A percentile compares a stretch with the other conserved stretches of the same genome.
Evolutionary conservation across 768 basidiomycete species (phyloP).

Genomic region (Russula emetica): DNA sequence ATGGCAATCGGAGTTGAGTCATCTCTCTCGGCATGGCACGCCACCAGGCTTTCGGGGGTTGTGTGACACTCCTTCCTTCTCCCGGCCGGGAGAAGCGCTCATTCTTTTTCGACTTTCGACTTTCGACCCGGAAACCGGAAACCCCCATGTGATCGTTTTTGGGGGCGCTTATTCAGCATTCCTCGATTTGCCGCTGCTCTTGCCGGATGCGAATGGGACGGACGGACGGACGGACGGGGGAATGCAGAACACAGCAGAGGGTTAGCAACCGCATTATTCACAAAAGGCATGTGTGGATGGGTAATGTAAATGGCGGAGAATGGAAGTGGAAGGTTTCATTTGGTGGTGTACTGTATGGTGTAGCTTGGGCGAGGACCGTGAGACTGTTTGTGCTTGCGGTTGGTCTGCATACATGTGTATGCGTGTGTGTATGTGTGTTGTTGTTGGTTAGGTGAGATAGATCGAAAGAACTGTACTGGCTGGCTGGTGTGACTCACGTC

Average conservation of each 20-base stretch:
- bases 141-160: conserved; percentile 4
- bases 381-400: background rate
- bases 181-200: conserved; percentile 1
- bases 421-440: background rate
- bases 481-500: conserved; percentile 8
- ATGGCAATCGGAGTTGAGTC: conserved; percentile 2
- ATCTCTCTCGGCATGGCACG: conserved; percentile 4
- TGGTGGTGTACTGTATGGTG: no score
- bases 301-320: conserved; percentile 3
- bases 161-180: conserved; percentile 3
- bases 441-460: conserved; percentile 8
- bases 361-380: background rate
- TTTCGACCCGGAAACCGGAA: background rate
- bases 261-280: background rate
- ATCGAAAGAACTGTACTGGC: no score
- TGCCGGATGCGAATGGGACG: background rate
- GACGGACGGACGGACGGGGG: no score
- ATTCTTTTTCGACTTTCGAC: background rate
- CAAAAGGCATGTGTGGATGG: background rate
- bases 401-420: background rate
- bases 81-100: conserved; percentile 1
- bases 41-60: conserved; percentile 23
- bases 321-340: background rate
- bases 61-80: background rate
- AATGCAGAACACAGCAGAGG: background rate